These are phyloP conservation scores for Hyaloperonospora brassicae DNA, from an alignment of 352 stramenopile species.

Conservation along the genomic window DNA sequence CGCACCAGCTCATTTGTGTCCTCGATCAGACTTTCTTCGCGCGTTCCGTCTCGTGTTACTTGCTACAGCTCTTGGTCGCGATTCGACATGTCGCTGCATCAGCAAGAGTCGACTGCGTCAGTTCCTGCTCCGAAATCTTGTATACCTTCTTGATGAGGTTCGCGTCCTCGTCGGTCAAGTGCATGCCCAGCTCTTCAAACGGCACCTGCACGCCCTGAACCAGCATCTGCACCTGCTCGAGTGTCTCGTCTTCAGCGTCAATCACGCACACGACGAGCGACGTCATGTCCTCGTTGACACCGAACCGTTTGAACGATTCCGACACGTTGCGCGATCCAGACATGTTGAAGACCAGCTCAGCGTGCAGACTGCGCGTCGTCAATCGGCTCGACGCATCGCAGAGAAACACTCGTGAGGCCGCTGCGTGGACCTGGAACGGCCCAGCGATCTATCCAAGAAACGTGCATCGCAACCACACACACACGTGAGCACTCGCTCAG, in stretches of 20 bases:
- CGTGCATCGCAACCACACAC: no score
- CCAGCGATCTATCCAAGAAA: constrained; percentile 42
- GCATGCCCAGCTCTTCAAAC: constrained; percentile 37
- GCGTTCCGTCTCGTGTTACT: constrained; percentile 30
- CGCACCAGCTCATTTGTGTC: constrained; percentile 3
- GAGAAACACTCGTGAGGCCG: constrained; percentile 60
- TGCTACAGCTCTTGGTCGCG: constrained; percentile 83
- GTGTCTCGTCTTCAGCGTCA: constrained; percentile 42
- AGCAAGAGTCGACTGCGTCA: constrained; percentile 47
- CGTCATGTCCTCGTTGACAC: constrained; percentile 45
- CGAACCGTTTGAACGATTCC: constrained; percentile 78
- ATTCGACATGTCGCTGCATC: constrained; percentile 75
- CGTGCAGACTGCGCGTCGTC: constrained; percentile 71
- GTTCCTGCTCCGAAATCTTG: constrained; percentile 77
- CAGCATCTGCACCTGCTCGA: constrained; percentile 31
- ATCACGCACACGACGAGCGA: constrained; percentile 68
- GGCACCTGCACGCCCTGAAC: constrained; percentile 47
- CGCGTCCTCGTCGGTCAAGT: constrained; percentile 41
- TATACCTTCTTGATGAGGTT: constrained; percentile 73
- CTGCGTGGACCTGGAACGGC: constrained; percentile 68
- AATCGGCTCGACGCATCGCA: constrained; percentile 46
- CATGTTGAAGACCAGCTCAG: constrained; percentile 83
- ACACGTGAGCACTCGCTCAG: not conserved
- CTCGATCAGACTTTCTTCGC: constrained; percentile 1
- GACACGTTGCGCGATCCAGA: constrained; percentile 75